Percentiles rank a stretch among this genome's conserved stretches.
Conservation (phyloP, 345 rosid genomes). For the Eucalyptus erythrocorys region DNA sequence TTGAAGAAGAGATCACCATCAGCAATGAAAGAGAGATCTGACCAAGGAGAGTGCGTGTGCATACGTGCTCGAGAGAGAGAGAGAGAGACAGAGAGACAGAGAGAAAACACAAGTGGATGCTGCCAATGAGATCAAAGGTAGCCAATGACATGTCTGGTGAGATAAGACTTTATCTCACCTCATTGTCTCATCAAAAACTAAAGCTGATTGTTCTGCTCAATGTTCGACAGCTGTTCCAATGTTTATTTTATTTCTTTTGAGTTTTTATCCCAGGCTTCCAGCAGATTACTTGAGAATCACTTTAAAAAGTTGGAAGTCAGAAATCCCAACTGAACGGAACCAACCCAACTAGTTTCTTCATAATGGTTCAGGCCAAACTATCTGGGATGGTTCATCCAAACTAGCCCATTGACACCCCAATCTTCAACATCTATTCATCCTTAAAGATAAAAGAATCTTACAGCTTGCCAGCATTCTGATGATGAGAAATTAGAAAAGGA, state of each 20-base stretch:
- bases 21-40: neutral
- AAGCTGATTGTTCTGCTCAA: neutral
- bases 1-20: neutral
- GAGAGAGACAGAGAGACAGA: neutral
- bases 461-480: neutral
- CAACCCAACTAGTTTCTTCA: neutral
- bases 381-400: neutral
- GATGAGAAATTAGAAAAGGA: neutral
- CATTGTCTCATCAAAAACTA: neutral
- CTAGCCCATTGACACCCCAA: neutral
- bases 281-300: neutral
- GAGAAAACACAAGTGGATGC: neutral
- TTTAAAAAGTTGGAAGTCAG: neutral
- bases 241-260: neutral
- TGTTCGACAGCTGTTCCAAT: neutral
- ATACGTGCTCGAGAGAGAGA: neutral
- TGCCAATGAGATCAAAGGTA: neutral
- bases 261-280: neutral
- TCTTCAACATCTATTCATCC: neutral
- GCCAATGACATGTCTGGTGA: neutral
- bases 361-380: neutral
- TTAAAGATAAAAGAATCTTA: neutral
- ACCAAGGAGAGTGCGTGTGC: neutral
- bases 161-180: neutral
- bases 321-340: neutral